Evolutionary conservation across 768 basidiomycete species (phyloP).

Genomic region (Lepiota subincarnata): DNA sequence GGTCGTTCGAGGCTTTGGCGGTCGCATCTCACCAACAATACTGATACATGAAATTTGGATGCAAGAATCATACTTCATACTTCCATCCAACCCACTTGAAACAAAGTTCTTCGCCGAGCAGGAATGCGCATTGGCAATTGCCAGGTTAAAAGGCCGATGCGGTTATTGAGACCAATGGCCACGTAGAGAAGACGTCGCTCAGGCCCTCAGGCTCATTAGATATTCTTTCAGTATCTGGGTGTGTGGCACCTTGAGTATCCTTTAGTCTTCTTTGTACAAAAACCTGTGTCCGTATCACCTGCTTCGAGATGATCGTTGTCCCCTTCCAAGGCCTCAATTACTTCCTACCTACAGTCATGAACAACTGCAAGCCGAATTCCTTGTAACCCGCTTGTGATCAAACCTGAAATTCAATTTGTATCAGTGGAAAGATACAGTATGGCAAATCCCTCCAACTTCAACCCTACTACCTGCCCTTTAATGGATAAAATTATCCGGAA

Average conservation of each 20-base stretch:
- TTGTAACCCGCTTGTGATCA: background rate
- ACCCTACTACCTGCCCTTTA: too few species aligned
- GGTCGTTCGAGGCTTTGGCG: too few species aligned
- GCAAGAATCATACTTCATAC: conserved; percentile 20
- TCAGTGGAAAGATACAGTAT: conserved; percentile 34
- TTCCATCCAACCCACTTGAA: conserved; percentile 21
- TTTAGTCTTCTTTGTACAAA: conserved; percentile 1
- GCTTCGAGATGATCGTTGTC: conserved; percentile 34
- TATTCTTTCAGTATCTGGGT: conserved; percentile 18
- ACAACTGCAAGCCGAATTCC: conserved; percentile 27
- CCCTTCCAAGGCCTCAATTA: conserved; percentile 41
- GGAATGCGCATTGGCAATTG: conserved; percentile 23
- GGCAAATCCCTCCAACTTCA: background rate
- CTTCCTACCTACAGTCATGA: conserved; percentile 44
- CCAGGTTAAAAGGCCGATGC: conserved; percentile 26
- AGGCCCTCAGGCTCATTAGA: conserved; percentile 2
- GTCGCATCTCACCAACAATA: conserved; percentile 40
- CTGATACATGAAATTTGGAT: too few species aligned
- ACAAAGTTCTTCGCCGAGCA: conserved; percentile 22
- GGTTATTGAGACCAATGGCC: conserved; percentile 8
- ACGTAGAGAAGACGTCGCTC: conserved; percentile 9
- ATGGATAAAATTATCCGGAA: background rate
- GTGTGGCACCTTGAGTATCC: background rate
- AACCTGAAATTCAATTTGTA: background rate
- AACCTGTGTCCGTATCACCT: conserved; percentile 26